These are phyloP conservation scores for Stemphylium vesicarium DNA, from an alignment of 2,329 filamentous ascomycete species.

Conservation along the genomic window DNA sequence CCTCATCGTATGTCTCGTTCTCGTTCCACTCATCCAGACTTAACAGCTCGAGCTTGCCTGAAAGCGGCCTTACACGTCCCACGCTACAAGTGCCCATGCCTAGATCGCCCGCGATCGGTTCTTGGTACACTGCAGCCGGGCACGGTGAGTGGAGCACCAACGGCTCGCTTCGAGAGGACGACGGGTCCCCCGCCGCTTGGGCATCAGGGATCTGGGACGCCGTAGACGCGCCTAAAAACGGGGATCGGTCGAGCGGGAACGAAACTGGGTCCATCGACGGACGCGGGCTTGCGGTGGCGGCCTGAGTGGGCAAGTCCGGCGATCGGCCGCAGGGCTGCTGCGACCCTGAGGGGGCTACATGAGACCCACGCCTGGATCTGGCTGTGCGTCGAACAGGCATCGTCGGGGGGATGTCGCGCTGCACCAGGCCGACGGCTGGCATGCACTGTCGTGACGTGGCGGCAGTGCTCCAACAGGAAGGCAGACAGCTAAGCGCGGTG, in stretches of 20 bases:
- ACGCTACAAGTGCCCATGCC: background rate
- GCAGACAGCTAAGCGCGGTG: slow-evolving; percentile 1
- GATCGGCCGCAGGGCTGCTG: slow-evolving; percentile 3
- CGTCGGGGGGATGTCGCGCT: slow-evolving; percentile 7
- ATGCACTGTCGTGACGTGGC: slow-evolving; percentile 2
- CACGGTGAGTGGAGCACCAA: slow-evolving; percentile 1
- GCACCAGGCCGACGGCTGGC: background rate
- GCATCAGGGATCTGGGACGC: slow-evolving; percentile 5
- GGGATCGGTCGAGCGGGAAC: slow-evolving; percentile 6
- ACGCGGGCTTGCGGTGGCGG: slow-evolving; percentile 3
- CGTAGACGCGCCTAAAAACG: background rate
- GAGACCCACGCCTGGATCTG: slow-evolving; percentile 5
- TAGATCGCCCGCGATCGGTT: slow-evolving; percentile 1
- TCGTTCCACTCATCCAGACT: slow-evolving; percentile 20
- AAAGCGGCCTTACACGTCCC: background rate
- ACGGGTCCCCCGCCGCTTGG: background rate
- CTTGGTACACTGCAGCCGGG: background rate
- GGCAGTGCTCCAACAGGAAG: background rate
- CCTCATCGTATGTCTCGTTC: slow-evolving; percentile 23
- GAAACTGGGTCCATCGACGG: background rate
- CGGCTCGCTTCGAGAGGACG: slow-evolving; percentile 3
- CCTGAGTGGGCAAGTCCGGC: background rate
- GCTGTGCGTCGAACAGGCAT: slow-evolving; percentile 14
- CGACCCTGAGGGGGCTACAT: slow-evolving; percentile 5
- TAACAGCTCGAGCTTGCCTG: slow-evolving; percentile 11